phyloP scores from a whole-genome alignment of 2,329 filamentous ascomycete species.

The Tolypocladium ovalisporum region DNA sequence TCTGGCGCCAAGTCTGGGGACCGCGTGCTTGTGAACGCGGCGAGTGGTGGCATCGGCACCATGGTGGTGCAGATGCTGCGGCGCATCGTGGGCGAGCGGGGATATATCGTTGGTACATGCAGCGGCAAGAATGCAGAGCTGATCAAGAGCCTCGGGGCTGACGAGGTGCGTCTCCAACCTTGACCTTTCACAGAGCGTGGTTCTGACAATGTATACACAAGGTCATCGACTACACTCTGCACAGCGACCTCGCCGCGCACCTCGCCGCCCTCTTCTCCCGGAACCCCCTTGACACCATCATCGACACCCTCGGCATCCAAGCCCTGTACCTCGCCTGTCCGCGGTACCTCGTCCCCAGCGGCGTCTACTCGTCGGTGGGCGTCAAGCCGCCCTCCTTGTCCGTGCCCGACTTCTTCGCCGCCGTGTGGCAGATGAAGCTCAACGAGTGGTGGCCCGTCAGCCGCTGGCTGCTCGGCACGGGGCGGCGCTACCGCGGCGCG shows the following conservation, averaged over 20 bases:
- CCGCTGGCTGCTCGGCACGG: slow-evolving; percentile 23
- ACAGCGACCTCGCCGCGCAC: slow-evolving; percentile 22
- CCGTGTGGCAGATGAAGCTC: slow-evolving; percentile 22
- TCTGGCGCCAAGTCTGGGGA: slow-evolving; percentile 26
- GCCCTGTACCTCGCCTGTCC: slow-evolving; percentile 29
- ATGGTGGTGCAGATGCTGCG: slow-evolving; percentile 33
- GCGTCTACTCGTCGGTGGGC: slow-evolving; percentile 30
- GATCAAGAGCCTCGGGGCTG: slow-evolving; percentile 34
- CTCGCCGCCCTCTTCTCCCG: slow-evolving; percentile 20
- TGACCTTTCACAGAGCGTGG: background rate
- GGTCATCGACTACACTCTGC: slow-evolving; percentile 29
- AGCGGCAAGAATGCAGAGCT: slow-evolving; percentile 33
- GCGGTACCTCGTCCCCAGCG: slow-evolving; percentile 24
- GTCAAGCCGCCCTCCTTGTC: slow-evolving; percentile 23
- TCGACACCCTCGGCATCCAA: slow-evolving; percentile 39
- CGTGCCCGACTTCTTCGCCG: slow-evolving; percentile 16
- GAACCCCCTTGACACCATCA: slow-evolving; percentile 29
- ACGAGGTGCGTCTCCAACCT: slow-evolving; percentile 24
- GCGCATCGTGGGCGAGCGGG: slow-evolving; percentile 24
- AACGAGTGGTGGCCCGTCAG: slow-evolving; percentile 26
- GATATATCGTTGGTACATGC: slow-evolving; percentile 35
- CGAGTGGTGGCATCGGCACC: slow-evolving; percentile 38
- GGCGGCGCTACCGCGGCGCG: slow-evolving; percentile 21
- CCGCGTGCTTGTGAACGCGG: slow-evolving; percentile 36
- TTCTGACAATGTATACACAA: slow-evolving; percentile 3